Conservation (phyloP, 106 monocot species). For the Allium fistulosum region DNA sequence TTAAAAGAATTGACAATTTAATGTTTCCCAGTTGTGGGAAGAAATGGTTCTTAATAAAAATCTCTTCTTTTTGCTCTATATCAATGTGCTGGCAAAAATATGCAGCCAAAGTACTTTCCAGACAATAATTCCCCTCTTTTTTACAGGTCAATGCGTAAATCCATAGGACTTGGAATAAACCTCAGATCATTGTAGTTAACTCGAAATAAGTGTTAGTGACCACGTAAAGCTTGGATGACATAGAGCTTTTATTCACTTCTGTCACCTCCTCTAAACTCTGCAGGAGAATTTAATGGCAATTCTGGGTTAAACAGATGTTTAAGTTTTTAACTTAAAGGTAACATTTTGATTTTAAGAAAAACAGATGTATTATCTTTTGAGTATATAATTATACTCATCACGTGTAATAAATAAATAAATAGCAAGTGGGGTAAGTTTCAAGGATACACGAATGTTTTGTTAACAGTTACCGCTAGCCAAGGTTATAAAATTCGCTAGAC, state of each 20-base stretch:
- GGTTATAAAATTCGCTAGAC: too few species aligned
- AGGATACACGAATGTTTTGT: too few species aligned
- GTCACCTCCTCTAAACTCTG: not conserved
- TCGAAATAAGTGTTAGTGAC: not conserved
- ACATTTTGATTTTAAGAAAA: not conserved
- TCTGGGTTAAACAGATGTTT: too few species aligned
- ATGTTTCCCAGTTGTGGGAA: not conserved
- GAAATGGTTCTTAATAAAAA: not conserved
- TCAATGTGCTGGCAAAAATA: not conserved
- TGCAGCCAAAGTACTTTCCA: not conserved
- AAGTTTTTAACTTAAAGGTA: too few species aligned
- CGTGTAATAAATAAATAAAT: not conserved
- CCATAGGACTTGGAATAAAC: not conserved
- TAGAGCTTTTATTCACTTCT: not conserved
- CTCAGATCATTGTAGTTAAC: conserved; percentile 1
- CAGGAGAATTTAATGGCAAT: not conserved
- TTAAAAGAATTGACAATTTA: not conserved
- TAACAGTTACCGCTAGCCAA: too few species aligned
- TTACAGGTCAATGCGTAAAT: conserved; percentile 4
- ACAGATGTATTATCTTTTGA: too few species aligned
- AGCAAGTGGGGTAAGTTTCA: too few species aligned
- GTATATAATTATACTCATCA: too few species aligned
- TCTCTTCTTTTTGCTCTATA: not conserved
- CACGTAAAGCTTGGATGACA: not conserved
- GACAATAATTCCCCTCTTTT: conserved; percentile 1